Evolutionary conservation across 2,329 filamentous ascomycete genomes (phyloP), one percentile per base, ranked within the genome.

Genomic region (Trichocomaceae sp.): DNA sequence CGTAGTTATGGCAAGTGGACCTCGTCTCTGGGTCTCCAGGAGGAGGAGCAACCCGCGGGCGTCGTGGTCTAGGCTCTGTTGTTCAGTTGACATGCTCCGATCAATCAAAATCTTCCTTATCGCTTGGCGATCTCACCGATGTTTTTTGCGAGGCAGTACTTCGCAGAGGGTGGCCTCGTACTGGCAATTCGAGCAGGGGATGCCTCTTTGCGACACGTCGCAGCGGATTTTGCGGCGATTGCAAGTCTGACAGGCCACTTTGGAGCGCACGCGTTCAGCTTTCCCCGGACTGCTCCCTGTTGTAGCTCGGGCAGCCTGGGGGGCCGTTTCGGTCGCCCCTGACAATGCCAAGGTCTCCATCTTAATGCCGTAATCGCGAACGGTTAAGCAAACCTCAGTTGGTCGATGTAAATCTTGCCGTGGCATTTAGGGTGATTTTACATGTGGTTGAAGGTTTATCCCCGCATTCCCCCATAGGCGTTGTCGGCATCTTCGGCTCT

Each of bases 211-310:
- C 56, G 93, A 89, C 56, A 96, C 90, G 75, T 96, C 91, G 76
- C 91, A 96, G 56, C 91, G 83, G 39, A 96, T 90, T 70, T 96
- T 96, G 67, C 91, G 84, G 54, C 87, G 84, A 64, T 91, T 83
- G 72, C 91, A 96, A 62, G 86, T 90, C 58, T 90, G 88, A 70
- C 91, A 96, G 17, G 91, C 91, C 63, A 91, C 87, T 9, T 90
- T 89, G n/a, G 90, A 90, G 66, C 90, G 83, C 64, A 41, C 90
- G 82, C 74, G 96, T 96, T 54, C 45, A 1, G 45, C 19, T 26
- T 17, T n/a, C 10, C 39, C 20, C 17, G 35, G 35, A n/a, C 35
- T 39, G 39, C 15, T 19, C 3, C 39, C n/a, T 2, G n/a, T 17
- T 7, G 13, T 15, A 7, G 37, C 3, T 2, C 5, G 37, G n/a